These are phyloP conservation scores for Ceratobasidium sp. DNA, from an alignment of 1,284 basidiomycete species.

Conservation along the genomic window DNA sequence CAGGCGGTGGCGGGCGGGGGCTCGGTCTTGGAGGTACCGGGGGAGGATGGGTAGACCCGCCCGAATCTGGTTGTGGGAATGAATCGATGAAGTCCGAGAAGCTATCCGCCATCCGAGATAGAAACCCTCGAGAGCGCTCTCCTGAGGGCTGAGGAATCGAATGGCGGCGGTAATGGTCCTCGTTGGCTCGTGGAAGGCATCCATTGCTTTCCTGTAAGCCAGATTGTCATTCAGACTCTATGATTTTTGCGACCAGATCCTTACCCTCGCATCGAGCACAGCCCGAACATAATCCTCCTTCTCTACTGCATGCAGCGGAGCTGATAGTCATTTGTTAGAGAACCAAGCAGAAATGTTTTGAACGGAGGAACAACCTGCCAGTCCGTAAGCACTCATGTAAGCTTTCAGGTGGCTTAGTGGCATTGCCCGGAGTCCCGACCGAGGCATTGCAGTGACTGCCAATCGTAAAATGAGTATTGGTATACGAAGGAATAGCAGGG, in stretches of 20 bases:
- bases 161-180: constrained; percentile 15
- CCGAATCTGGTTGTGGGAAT: constrained; percentile 17
- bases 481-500: not conserved
- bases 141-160: constrained; percentile 22
- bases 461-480: not conserved
- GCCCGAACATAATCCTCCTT: constrained; percentile 28
- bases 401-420: constrained; percentile 28
- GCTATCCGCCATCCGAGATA: constrained; percentile 16
- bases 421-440: constrained; percentile 5
- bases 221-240: not conserved
- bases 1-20: not conserved
- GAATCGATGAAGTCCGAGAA: constrained; percentile 6
- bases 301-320: constrained; percentile 21
- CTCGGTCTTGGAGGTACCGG: not conserved
- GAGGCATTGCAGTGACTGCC: constrained; percentile 22
- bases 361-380: not conserved
- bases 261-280: constrained; percentile 9
- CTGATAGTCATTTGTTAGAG: not conserved
- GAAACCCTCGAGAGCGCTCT: constrained; percentile 18
- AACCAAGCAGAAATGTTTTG: not conserved
- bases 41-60: not conserved
- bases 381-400: constrained; percentile 24
- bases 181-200: constrained; percentile 17
- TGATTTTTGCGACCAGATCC: not conserved
- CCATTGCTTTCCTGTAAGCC: constrained; percentile 12